These are phyloP conservation scores for Eustoma russellianum DNA, from an alignment of 257 asterid genomes.

Conservation along the genomic window DNA sequence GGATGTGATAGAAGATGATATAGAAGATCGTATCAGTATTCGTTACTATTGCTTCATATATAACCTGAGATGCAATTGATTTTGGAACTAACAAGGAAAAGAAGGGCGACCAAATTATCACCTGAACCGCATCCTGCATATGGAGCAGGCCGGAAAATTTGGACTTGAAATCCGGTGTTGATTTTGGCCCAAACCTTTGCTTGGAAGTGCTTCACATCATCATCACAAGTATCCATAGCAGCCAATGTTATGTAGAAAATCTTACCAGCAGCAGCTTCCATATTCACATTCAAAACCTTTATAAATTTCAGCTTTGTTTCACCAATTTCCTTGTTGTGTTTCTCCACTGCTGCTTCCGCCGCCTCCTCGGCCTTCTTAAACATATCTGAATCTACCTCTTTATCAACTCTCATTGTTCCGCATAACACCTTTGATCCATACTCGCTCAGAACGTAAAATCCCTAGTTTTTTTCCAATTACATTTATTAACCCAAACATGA, in stretches of 20 bases:
- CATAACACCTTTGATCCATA: not conserved
- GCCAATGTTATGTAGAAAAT: conserved; percentile 31
- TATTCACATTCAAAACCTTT: conserved; percentile 23
- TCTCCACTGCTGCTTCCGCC: not conserved
- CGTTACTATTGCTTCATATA: too few species aligned
- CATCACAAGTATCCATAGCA: not conserved
- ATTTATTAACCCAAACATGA: too few species aligned
- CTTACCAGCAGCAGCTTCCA: conserved; percentile 35
- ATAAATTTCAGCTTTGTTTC: not conserved
- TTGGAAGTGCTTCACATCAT: conserved; percentile 19
- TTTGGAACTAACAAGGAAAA: too few species aligned
- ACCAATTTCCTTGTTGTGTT: not conserved
- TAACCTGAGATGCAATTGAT: too few species aligned
- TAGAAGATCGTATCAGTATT: too few species aligned
- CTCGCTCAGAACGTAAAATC: not conserved
- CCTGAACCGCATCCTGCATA: conserved; percentile 3
- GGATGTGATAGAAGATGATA: too few species aligned
- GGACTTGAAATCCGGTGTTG: conserved; percentile 15
- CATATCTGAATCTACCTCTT: not conserved
- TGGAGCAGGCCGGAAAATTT: conserved; percentile 25
- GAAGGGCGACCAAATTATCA: not conserved
- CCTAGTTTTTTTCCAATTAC: too few species aligned
- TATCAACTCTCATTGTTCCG: not conserved
- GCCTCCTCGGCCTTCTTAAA: not conserved
- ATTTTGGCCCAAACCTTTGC: conserved; percentile 30